These are phyloP conservation scores for Exophiala phaeomuriformis DNA, from an alignment of 2,329 filamentous ascomycete genomes.

Conservation along the genomic window DNA sequence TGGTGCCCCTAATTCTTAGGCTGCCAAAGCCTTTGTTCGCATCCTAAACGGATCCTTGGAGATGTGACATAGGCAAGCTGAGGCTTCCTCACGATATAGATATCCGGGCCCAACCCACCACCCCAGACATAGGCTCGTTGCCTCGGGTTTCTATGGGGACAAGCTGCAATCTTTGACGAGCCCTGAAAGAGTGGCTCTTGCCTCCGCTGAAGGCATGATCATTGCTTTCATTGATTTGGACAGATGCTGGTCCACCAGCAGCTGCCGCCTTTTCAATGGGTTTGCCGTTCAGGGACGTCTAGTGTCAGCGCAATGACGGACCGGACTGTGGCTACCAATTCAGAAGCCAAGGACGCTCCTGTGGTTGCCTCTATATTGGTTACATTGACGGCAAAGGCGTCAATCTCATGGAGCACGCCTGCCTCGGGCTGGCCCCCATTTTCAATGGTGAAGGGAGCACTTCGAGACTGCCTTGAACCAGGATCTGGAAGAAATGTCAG, in stretches of 20 bases:
- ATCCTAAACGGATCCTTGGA: no score
- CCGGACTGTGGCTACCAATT: not conserved
- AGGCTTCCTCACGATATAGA: slow-evolving; percentile 5
- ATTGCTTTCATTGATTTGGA: not conserved
- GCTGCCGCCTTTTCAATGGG: not conserved
- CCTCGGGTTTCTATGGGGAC: not conserved
- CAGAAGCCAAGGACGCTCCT: not conserved
- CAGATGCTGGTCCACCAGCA: not conserved
- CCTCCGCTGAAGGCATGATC: not conserved
- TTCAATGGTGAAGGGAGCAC: not conserved
- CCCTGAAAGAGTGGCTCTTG: not conserved
- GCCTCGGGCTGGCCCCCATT: not conserved
- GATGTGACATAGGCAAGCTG: not conserved
- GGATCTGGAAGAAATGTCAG: not conserved
- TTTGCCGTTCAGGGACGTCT: not conserved
- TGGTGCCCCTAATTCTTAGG: no score
- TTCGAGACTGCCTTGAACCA: not conserved
- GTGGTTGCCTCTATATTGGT: slow-evolving; percentile 3
- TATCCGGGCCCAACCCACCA: slow-evolving; percentile 7
- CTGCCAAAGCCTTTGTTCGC: no score
- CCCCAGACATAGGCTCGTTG: not conserved
- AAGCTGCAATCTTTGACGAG: not conserved
- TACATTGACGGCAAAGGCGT: slow-evolving; percentile 10
- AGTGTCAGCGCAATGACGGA: not conserved
- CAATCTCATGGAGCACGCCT: not conserved